These are phyloP conservation scores for Magnusiomyces suaveolens DNA, from an alignment of 1,139 yeast genomes.

Conservation along the genomic window DNA sequence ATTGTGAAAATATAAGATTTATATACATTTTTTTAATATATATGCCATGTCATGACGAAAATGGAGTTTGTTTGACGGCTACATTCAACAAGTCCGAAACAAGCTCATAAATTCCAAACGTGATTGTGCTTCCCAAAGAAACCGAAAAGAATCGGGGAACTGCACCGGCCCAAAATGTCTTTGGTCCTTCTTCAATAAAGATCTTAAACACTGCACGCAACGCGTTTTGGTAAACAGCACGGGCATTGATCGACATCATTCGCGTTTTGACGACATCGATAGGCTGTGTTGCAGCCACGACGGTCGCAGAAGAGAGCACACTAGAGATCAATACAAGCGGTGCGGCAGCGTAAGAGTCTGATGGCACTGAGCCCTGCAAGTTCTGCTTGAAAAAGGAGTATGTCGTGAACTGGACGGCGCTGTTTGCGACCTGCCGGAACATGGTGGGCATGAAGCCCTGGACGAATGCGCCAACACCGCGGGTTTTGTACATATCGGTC, in stretches of 20 bases:
- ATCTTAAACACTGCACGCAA: slow-evolving; percentile 64
- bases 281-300: slow-evolving; percentile 78
- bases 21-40: neutral
- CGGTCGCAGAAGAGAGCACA: slow-evolving; percentile 46
- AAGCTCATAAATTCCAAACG: slow-evolving; percentile 34
- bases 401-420: slow-evolving; percentile 75
- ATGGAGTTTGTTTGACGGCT: slow-evolving; percentile 1
- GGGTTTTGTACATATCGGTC: slow-evolving; percentile 51
- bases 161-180: slow-evolving; percentile 67
- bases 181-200: slow-evolving; percentile 50
- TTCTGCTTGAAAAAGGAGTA: slow-evolving; percentile 59
- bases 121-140: slow-evolving; percentile 68
- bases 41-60: neutral
- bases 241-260: slow-evolving; percentile 67
- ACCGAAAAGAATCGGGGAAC: slow-evolving; percentile 72
- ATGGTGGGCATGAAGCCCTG: slow-evolving; percentile 79
- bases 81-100: neutral
- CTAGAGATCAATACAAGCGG: slow-evolving; percentile 32
- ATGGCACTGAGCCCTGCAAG: neutral
- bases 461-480: slow-evolving; percentile 69
- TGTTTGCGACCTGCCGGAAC: slow-evolving; percentile 65
- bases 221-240: slow-evolving; percentile 50
- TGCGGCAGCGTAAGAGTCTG: slow-evolving; percentile 24
- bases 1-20: no score
- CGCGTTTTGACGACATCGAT: slow-evolving; percentile 83